These are phyloP conservation scores for Verticillium zaregamsianum DNA, from an alignment of 2,329 filamentous ascomycete genomes.

Conservation along the genomic window DNA sequence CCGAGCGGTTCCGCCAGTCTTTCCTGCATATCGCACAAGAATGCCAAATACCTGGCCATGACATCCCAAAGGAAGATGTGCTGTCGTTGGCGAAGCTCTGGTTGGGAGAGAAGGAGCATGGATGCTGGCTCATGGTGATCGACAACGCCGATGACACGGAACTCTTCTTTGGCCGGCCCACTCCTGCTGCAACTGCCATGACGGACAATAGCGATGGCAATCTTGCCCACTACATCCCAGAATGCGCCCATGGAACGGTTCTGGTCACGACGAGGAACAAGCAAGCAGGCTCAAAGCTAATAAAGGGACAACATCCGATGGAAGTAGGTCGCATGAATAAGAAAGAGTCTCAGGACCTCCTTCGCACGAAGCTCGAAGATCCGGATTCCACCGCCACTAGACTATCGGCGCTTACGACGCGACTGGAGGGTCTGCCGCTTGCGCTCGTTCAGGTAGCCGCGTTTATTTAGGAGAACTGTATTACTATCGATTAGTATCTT, in stretches of 20 bases:
- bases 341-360: slow-evolving; percentile 16
- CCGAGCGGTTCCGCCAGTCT: slow-evolving; percentile 20
- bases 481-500: slow-evolving; percentile 20
- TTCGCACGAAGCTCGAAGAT: slow-evolving; percentile 12
- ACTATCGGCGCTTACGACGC: slow-evolving; percentile 15
- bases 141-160: slow-evolving; percentile 15
- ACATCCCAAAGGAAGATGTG: slow-evolving; percentile 11
- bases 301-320: slow-evolving; percentile 14
- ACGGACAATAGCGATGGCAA: slow-evolving; percentile 10
- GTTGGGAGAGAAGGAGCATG: slow-evolving; percentile 16
- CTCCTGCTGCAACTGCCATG: slow-evolving; percentile 1
- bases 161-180: slow-evolving; percentile 5
- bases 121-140: slow-evolving; percentile 16
- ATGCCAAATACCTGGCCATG: slow-evolving; percentile 17
- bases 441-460: slow-evolving; percentile 29
- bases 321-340: slow-evolving; percentile 23
- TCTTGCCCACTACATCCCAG: slow-evolving; percentile 20
- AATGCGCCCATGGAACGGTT: slow-evolving; percentile 22
- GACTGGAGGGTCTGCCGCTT: slow-evolving; percentile 25
- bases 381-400: background rate
- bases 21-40: slow-evolving; percentile 16
- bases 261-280: slow-evolving; percentile 30
- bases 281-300: slow-evolving; percentile 19
- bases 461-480: slow-evolving; percentile 25
- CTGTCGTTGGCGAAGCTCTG: slow-evolving; percentile 20